Evolutionary conservation across 2,329 filamentous ascomycete genomes (phyloP).

Genomic region (Cylindrodendrum hubeiense): DNA sequence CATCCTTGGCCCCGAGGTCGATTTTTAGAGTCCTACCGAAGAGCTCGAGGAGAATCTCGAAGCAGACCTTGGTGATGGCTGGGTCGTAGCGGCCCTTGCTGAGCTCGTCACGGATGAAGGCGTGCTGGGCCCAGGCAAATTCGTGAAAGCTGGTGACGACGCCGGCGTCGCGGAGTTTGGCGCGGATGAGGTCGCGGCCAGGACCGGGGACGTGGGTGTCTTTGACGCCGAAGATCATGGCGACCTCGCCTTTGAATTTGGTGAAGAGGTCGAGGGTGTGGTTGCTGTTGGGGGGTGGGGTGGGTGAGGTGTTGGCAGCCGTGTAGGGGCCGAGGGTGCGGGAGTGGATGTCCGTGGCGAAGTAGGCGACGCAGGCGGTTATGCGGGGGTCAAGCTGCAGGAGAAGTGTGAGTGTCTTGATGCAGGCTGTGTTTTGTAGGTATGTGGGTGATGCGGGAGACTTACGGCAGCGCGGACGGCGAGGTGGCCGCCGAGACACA

Average conservation of each 20-base stretch:
- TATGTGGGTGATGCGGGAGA: conserved; percentile 15
- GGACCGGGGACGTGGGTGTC: conserved; percentile 90
- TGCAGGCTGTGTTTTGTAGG: background rate
- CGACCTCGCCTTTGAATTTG: conserved; percentile 84
- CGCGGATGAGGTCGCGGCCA: conserved; percentile 86
- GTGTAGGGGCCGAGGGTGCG: conserved; percentile 76
- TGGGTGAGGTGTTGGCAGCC: conserved; percentile 60
- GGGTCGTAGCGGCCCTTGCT: conserved; percentile 96
- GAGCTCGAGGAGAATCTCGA: conserved; percentile 88
- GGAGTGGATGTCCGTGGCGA: conserved; percentile 91
- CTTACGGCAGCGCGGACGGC: conserved; percentile 70
- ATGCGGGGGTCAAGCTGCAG: conserved; percentile 78
- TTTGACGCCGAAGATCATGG: conserved; percentile 92
- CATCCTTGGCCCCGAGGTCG: conserved; percentile 79
- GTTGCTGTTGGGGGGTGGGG: conserved; percentile 53
- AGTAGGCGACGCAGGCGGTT: conserved; percentile 85
- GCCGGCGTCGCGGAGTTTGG: conserved; percentile 82
- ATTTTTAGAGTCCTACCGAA: conserved; percentile 84
- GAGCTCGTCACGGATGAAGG: conserved; percentile 92
- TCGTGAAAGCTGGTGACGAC: conserved; percentile 87
- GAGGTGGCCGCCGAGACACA: conserved; percentile 94
- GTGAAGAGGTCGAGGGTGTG: conserved; percentile 68
- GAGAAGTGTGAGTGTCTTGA: background rate
- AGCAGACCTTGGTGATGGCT: conserved; percentile 87
- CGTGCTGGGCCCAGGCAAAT: conserved; percentile 93